Evolutionary conservation across 331 rosid genomes (phyloP), one percentile per base, ranked within the genome.

Genomic region (Pyracantha coccinea): DNA sequence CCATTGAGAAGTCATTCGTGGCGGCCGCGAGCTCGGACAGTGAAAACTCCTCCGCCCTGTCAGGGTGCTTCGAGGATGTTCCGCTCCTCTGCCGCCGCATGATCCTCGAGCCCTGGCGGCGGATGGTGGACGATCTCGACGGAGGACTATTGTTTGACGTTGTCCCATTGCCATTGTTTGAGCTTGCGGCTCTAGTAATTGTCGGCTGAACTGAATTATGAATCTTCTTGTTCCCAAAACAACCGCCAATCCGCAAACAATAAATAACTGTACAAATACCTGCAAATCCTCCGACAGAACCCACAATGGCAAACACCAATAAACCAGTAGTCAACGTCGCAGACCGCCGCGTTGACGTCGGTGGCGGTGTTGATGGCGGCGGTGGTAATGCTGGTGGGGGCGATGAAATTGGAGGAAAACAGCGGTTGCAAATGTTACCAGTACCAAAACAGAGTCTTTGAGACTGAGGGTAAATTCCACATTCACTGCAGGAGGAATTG

Each of bases 71-170:
- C 0, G 96, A 94, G 0, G 99, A 94, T 0, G 99, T 87, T 28
- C 99, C 99, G 9, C 99, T 94, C 83, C 97, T 85, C 79, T 92
- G 97, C 19, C 99, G 89, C 80, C 92, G 74, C 91, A 94, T 92
- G 45, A 92, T 86, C 68, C 95, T 82, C 0, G 99, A 94, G 5
- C 97, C 92, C 6, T 91, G 93, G 4, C 96, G 90, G 75, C 85
- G 75, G 31, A 92, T 87, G 47, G 96, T 93, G 63, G 85, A 86
- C 7, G 96, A 90, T 38, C 92, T 82, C 10, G 90, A 94, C 50
- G 90, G 96, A 2, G 93, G 97, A 73, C 96, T 88, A 31, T 67
- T 85, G 75, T 83, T 83, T 0, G 88, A 86, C 21, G 78, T 69
- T 1, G 57, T 67, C 4, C 77, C 83, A 12, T 81, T 83, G 54